Base-by-base conservation (phyloP, 768 basidiomycete species). In the Krasilnikovozyma curviuscula region DNA sequence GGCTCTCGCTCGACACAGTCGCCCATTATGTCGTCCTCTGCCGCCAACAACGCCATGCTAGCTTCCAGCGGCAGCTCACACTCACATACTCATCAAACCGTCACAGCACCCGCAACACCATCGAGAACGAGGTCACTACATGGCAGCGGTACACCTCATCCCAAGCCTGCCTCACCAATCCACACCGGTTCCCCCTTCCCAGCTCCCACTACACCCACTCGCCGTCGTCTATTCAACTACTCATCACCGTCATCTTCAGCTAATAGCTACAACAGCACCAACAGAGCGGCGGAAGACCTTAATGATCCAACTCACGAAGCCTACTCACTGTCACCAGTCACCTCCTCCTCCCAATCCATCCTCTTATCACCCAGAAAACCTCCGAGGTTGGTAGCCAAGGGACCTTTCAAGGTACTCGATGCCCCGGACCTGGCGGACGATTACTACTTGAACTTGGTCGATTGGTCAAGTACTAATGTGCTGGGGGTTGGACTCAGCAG, bases 351-450 rank as follows among this genome's bases (percentile, higher is more conserved):
- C 55, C 77, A 83, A 24, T 73, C 73, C 43, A 70, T 93, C 14
- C 76, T 98, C 38, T 76, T 88, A 54, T 82, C 79, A 46, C 86
- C 89, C 0, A 72, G 83, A 25, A 76, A 83, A 42, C 72, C 78
- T 49, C 73, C 83, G 7, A 75, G 91, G 37, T 78, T 71, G 49
- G 81, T 95, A 1, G 80, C 80, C 68, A 88, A 91, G 64, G 93
- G 89, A 0, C 91, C 91, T 2, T 97, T 91, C 68, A 77, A 93
- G 49, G 91, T 95, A 1, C 73, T 97, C 29, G 91, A 98, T 61
- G 91, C 91, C 7, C 93, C 91, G 0, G 89, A 97, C 47, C 75
- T 98, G 12, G 85, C 86, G 25, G 91, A 97, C 61, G 91, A 98
- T 63, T 98, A 95, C 65, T 97, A 98, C 60, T 79, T 98, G 54